phyloP scores from a whole-genome alignment of 305 asterid species.

The Nicotiana rustica region DNA sequence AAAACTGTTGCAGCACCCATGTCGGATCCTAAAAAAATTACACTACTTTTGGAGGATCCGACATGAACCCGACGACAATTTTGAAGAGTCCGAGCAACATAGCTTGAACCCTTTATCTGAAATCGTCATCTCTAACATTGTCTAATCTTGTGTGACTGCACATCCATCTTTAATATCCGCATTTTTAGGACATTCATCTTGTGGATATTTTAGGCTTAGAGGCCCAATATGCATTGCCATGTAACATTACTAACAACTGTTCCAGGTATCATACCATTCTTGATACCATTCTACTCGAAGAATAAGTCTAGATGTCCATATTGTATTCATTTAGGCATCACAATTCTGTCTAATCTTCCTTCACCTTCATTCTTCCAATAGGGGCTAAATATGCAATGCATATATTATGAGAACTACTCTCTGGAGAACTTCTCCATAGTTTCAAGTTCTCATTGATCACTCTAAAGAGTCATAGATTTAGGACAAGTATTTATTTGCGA shows the following conservation, averaged over 20 bases:
- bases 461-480: not conserved
- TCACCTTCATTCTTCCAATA: slow-evolving; percentile 1
- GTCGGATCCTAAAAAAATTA: too few species aligned
- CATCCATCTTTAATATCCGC: not conserved
- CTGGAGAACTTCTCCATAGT: slow-evolving; percentile 10
- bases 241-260: not conserved
- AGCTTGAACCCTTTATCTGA: not conserved
- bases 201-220: not conserved
- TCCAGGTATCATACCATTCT: not conserved
- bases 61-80: too few species aligned
- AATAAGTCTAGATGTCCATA: not conserved
- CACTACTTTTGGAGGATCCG: too few species aligned
- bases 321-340: slow-evolving; percentile 2
- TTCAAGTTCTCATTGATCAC: not conserved
- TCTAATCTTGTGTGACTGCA: not conserved
- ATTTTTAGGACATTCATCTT: not conserved
- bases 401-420: not conserved
- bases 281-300: slow-evolving; percentile 16
- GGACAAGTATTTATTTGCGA: not conserved
- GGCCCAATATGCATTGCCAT: not conserved
- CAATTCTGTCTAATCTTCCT: slow-evolving; percentile 11
- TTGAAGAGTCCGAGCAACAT: too few species aligned
- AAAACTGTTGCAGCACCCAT: too few species aligned
- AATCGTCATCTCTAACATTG: not conserved
- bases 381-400: not conserved